Percentiles rank a stretch among this genome's conserved stretches.
Evolutionary conservation across 768 basidiomycete species (phyloP).

Genomic region (Rhizopogon rudus): DNA sequence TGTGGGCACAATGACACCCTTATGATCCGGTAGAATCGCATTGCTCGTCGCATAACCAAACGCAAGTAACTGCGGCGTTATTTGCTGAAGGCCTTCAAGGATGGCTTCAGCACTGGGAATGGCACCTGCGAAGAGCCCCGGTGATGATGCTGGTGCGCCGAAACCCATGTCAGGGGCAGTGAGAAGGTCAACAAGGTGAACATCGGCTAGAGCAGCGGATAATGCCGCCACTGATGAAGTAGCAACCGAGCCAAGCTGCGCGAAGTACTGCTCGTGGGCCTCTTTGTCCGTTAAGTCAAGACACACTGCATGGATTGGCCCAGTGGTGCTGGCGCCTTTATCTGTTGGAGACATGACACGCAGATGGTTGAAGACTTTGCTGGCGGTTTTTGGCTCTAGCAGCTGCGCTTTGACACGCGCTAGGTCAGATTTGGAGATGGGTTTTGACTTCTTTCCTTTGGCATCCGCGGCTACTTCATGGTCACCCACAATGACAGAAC

Average conservation of each 20-base stretch:
- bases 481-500: slow-evolving; percentile 65
- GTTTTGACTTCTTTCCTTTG: slow-evolving; percentile 33
- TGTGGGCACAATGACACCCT: slow-evolving; percentile 63
- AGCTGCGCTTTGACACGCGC: slow-evolving; percentile 66
- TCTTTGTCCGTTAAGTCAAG: slow-evolving; percentile 60
- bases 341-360: slow-evolving; percentile 43
- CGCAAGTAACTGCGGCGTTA: slow-evolving; percentile 75
- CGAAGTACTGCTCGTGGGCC: slow-evolving; percentile 55
- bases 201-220: slow-evolving; percentile 45
- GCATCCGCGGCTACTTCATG: slow-evolving; percentile 22
- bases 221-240: slow-evolving; percentile 48
- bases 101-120: slow-evolving; percentile 73
- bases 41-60: slow-evolving; percentile 73
- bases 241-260: slow-evolving; percentile 42
- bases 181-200: slow-evolving; percentile 60
- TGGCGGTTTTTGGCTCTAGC: slow-evolving; percentile 59
- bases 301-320: slow-evolving; percentile 77
- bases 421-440: slow-evolving; percentile 46
- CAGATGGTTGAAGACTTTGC: slow-evolving; percentile 68
- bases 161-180: slow-evolving; percentile 61
- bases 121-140: slow-evolving; percentile 68
- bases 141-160: slow-evolving; percentile 65
- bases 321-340: slow-evolving; percentile 12
- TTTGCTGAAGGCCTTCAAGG: slow-evolving; percentile 58
- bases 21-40: slow-evolving; percentile 61